Evolutionary conservation across 768 basidiomycete genomes (phyloP), one percentile per base, ranked within the genome.

Genomic region (Albatrellus ellisii): DNA sequence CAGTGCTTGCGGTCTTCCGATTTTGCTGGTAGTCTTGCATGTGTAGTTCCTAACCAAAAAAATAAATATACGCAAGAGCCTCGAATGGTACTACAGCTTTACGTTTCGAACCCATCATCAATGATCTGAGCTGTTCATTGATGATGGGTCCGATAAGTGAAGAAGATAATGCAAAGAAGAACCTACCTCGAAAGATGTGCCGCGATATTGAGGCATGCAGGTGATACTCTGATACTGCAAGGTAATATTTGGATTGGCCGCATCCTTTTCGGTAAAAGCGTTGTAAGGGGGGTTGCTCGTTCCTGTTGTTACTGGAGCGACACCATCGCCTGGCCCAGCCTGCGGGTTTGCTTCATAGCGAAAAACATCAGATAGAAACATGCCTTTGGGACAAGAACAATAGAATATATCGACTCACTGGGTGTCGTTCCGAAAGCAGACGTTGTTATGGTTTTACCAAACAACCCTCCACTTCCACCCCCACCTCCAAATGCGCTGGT

Each of bases 211-310:
- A 12, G 82, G 82, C 70, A 82, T 86, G 48, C 79, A 79, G 14
- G 79, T 72, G 41, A 89, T 88, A 27, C 78, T 72, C 59, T 92
- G 88, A 58, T 82, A 94, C 46, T 84, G 79, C 31, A 81, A 64
- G 4, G 64, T 73, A 10, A 61, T 44, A 38, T 39, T 64, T 14
- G 63, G 49, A 44, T 62, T 69, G 7, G 61, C 55, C 12, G 62
- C 52, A 49, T 91, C 88, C 51, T 86, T 86, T 54, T 91, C 88
- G 26, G 41, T 56, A 46, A 66, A 75, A 4, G 65, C 60, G 33
- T 58, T 56, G 54, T 79, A 91, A 2, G 72, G 58, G 3, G 86
- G 79, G 48, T 76, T 75, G 12, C 73, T 63, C 0, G 83, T 71
- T 28, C 89, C 88, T 11, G 75, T 77, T 1, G 77, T 75, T 5